These are phyloP conservation scores for Pharus latifolius DNA, from an alignment of 176 grass and related monocot species.

Conservation along the genomic window DNA sequence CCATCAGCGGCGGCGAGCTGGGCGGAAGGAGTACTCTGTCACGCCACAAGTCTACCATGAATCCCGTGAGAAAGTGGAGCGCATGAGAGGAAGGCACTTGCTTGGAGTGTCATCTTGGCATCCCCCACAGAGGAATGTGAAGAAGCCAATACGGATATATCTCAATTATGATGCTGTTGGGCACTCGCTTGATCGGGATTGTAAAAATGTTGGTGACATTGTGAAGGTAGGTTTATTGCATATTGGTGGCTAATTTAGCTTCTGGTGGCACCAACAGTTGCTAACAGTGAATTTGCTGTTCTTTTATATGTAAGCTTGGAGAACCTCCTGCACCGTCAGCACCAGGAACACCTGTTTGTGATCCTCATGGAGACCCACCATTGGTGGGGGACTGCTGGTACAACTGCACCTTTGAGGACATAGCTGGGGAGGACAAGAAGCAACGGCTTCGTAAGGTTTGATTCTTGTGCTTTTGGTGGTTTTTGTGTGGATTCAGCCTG, in stretches of 20 bases:
- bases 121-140: constrained; percentile 29
- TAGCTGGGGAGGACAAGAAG: constrained; percentile 86
- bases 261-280: neutral
- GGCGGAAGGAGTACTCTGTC: constrained; percentile 86
- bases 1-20: constrained; percentile 60
- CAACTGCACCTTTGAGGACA: constrained; percentile 87
- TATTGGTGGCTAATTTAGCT: neutral
- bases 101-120: constrained; percentile 31
- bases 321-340: constrained; percentile 55
- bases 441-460: constrained; percentile 92
- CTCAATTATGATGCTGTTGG: constrained; percentile 99
- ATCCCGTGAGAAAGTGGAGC: constrained; percentile 14
- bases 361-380: constrained; percentile 74
- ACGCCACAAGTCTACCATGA: constrained; percentile 84
- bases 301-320: constrained; percentile 55
- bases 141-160: constrained; percentile 86
- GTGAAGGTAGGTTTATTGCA: constrained; percentile 44
- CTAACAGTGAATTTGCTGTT: neutral
- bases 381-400: constrained; percentile 95
- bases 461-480: constrained; percentile 14
- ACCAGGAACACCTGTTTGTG: constrained; percentile 55
- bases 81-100: constrained; percentile 44
- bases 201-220: constrained; percentile 67
- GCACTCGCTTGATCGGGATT: constrained; percentile 80
- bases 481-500: neutral